These are phyloP conservation scores for Halenospora varia DNA, from an alignment of 495 filamentous ascomycete species.

Conservation along the genomic window DNA sequence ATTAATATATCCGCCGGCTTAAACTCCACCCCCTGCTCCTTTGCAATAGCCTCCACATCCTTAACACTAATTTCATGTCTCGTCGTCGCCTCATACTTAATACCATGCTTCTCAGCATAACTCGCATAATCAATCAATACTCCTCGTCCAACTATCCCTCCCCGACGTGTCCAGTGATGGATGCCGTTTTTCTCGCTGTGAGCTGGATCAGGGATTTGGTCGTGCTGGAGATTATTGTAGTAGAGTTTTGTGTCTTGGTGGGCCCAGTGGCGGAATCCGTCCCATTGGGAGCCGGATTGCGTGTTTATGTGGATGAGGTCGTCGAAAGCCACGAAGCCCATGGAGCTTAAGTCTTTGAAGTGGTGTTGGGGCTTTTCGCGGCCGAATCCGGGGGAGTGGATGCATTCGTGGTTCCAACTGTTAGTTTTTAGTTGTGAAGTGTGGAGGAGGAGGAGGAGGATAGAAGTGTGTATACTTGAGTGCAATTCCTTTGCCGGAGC, in stretches of 20 bases:
- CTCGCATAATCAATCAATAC: constrained; percentile 43
- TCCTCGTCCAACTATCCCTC: constrained; percentile 44
- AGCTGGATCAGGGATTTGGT: constrained; percentile 48
- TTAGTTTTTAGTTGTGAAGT: not conserved
- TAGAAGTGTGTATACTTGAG: constrained; percentile 45
- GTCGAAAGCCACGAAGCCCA: constrained; percentile 44
- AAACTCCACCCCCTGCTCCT: constrained; percentile 44
- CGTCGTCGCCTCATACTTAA: constrained; percentile 48
- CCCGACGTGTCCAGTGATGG: constrained; percentile 44
- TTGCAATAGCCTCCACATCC: constrained; percentile 50
- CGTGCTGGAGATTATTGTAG: constrained; percentile 45
- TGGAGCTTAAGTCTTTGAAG: constrained; percentile 39
- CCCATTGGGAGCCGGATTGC: constrained; percentile 69
- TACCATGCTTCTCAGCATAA: constrained; percentile 42
- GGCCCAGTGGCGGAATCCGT: constrained; percentile 50
- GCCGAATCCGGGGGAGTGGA: constrained; percentile 38
- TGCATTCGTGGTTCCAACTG: constrained; percentile 54
- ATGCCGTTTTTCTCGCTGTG: constrained; percentile 43
- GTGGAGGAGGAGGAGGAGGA: not conserved
- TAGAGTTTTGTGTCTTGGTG: constrained; percentile 39
- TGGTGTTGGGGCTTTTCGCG: constrained; percentile 36
- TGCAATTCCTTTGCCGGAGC: constrained; percentile 48
- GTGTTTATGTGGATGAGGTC: constrained; percentile 67
- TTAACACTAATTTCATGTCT: constrained; percentile 48
- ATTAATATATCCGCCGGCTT: constrained; percentile 56